phyloP scores from a whole-genome alignment of 129 eudicot genomes.

The Artemisia argyi region DNA sequence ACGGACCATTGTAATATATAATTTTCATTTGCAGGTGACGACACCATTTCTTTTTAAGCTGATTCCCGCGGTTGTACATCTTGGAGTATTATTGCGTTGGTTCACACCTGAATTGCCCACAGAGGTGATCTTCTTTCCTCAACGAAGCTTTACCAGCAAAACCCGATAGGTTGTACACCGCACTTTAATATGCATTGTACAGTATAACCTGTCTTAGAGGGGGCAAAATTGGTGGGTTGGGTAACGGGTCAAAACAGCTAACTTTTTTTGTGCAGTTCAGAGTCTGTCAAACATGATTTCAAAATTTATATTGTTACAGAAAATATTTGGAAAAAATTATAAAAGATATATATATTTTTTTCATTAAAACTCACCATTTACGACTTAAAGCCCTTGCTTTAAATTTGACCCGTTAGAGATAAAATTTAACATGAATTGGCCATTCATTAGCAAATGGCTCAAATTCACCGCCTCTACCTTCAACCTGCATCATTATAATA shows the following conservation, averaged over 20 bases:
- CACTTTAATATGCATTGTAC: constrained; percentile 13
- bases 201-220: not conserved
- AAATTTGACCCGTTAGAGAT: not conserved
- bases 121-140: constrained; percentile 51
- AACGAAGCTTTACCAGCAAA: constrained; percentile 9
- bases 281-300: too few relatives aligned
- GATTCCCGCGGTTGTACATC: constrained; percentile 82
- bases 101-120: constrained; percentile 68
- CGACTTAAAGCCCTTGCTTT: too few relatives aligned
- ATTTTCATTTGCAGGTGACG: constrained; percentile 54
- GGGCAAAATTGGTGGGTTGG: too few relatives aligned
- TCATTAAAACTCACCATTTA: not conserved
- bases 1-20: not conserved
- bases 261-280: not conserved
- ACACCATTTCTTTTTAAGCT: constrained; percentile 84
- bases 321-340: too few relatives aligned
- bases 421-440: too few relatives aligned
- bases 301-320: too few relatives aligned
- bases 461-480: too few relatives aligned
- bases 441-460: too few relatives aligned
- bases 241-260: not conserved
- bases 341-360: too few relatives aligned
- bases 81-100: constrained; percentile 83
- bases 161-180: constrained; percentile 12
- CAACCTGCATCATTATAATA: too few relatives aligned